Evolutionary conservation across 495 filamentous ascomycete genomes (phyloP).

Genomic region (Lindgomyces ingoldianus): DNA sequence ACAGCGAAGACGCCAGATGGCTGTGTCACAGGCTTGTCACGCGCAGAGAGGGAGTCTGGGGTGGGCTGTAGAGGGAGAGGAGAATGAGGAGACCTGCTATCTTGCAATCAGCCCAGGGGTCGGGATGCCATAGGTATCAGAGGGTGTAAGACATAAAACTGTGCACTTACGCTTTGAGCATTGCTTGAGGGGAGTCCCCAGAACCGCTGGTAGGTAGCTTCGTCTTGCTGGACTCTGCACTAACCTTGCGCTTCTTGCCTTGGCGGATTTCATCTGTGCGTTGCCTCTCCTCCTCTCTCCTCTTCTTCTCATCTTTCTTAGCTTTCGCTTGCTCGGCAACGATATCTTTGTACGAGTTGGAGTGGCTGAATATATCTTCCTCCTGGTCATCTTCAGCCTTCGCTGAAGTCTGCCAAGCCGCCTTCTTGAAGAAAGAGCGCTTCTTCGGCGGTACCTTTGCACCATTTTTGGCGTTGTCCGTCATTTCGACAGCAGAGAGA

Average conservation of each 20-base stretch:
- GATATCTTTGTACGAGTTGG: constrained; percentile 26
- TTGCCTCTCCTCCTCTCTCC: constrained; percentile 5
- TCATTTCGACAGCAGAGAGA: constrained; percentile 18
- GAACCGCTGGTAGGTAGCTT: too few species aligned
- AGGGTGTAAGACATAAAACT: too few species aligned
- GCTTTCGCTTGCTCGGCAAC: constrained; percentile 22
- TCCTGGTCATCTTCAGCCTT: constrained; percentile 18
- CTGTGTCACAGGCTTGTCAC: constrained; percentile 16
- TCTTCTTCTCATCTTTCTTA: constrained; percentile 18
- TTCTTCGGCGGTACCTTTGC: constrained; percentile 25
- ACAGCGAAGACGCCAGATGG: not conserved
- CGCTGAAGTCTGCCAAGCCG: constrained; percentile 21
- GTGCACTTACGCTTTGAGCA: too few species aligned
- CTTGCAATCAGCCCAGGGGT: not conserved
- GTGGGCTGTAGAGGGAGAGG: not conserved
- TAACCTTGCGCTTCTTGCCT: not conserved
- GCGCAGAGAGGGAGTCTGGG: constrained; percentile 14
- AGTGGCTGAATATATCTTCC: constrained; percentile 34
- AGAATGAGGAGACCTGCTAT: constrained; percentile 17
- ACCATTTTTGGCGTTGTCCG: not conserved
- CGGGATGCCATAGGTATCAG: too few species aligned
- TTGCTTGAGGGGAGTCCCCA: too few species aligned
- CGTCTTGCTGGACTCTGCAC: too few species aligned
- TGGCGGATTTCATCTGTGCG: too few species aligned
- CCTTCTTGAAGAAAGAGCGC: constrained; percentile 35